phyloP scores from a whole-genome alignment of 306 rosid genomes.

The Cucurbita maxima region DNA sequence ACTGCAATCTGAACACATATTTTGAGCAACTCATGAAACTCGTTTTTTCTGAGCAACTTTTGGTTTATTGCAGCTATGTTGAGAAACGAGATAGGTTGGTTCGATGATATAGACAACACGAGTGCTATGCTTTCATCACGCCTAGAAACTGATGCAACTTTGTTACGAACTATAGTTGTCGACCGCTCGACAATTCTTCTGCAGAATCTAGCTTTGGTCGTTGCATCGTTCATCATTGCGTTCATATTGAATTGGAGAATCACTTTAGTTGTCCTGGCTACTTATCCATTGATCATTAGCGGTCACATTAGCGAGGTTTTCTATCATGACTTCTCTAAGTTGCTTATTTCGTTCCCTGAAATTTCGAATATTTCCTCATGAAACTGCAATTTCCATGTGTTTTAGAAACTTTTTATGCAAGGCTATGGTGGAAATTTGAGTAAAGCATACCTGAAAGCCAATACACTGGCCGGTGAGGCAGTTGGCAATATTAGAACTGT shows the following conservation, averaged over 20 bases:
- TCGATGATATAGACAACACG: constrained; percentile 69
- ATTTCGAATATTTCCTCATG: background rate
- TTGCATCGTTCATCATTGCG: constrained; percentile 67
- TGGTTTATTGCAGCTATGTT: constrained; percentile 53
- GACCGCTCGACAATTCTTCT: constrained; percentile 73
- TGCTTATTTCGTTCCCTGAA: background rate
- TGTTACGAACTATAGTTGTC: constrained; percentile 65
- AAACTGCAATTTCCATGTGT: constrained; percentile 4
- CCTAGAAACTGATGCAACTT: constrained; percentile 69
- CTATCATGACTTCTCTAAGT: constrained; percentile 7
- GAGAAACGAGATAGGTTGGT: constrained; percentile 96
- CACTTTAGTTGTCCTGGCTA: constrained; percentile 77
- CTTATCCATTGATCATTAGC: constrained; percentile 75
- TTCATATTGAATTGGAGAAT: constrained; percentile 91
- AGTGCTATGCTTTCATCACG: constrained; percentile 87
- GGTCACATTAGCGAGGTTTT: constrained; percentile 90
- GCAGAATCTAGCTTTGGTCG: constrained; percentile 74
- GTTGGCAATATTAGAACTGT: constrained; percentile 90
- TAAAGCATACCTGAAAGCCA: constrained; percentile 87
- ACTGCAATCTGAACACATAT: background rate
- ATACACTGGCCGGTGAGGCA: constrained; percentile 93
- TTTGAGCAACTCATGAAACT: background rate
- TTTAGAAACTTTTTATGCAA: constrained; percentile 84
- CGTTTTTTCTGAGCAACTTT: background rate
- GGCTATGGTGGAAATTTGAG: constrained; percentile 99